Evolutionary conservation across 2,329 filamentous ascomycete genomes (phyloP), one percentile per base, ranked within the genome.

Genomic region (Cladosporium sp.): DNA sequence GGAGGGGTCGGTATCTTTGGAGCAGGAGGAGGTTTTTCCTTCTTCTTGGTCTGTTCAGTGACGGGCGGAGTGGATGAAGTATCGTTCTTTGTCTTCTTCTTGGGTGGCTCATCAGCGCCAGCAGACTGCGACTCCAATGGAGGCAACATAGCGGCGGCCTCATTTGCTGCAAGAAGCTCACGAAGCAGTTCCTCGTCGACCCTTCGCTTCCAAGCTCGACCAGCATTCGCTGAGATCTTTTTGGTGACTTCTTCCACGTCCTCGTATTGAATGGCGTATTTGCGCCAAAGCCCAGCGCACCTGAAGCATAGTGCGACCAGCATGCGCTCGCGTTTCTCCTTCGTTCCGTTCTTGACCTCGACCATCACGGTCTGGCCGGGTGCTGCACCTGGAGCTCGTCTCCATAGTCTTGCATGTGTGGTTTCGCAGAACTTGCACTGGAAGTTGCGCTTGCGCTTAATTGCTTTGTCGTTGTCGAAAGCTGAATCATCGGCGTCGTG

Each of bases 231-330:
- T 0, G 89, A 87, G 51, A 96, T 88, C 80, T 97, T 96, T 81
- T 93, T 96, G 47, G 90, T 87, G 44, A 97, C 87, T 73, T 98
- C 94, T 51, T 98, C 95, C 15, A 93, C 86, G 71, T 96, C 92
- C 78, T 98, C 95, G 88, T 92, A 99, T 71, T 96, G 92, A 68
- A 99, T 92, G 18, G 90, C 94, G 78, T 99, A 99, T 70, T 94
- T 92, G 59, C 95, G 90, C 95, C 95, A 99, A 10, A 99, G 83
- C 73, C 95, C 89, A 30, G 93, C 93, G 75, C 95, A 99, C 67
- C 94, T 88, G 66, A 93, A 86, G 76, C 95, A 99, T 4, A 99
- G 85, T 3, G 94, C 93, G 59, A 93, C 86, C 21, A 96, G 87
- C 41, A 90, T 88, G 72, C 90, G 88, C 18, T 85, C 83, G 14